These are phyloP conservation scores for Populus euphratica DNA, from an alignment of 345 rosid genomes.

Conservation along the genomic window DNA sequence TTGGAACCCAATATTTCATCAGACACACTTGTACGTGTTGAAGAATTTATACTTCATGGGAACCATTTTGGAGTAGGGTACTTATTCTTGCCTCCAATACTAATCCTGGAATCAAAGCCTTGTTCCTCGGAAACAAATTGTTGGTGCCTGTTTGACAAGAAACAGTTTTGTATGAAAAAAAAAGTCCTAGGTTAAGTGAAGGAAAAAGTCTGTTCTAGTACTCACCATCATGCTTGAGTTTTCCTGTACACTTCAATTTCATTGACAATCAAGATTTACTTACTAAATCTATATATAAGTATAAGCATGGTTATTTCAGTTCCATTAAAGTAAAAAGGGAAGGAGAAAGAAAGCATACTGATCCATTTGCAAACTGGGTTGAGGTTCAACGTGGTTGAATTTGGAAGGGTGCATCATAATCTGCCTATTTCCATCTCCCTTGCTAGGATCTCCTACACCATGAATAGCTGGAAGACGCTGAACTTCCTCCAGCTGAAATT, in stretches of 20 bases:
- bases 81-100: neutral
- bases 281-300: too few relatives aligned
- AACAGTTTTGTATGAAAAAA: neutral
- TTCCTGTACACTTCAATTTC: neutral
- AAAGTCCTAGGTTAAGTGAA: neutral
- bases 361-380: neutral
- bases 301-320: too few relatives aligned
- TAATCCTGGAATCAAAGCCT: neutral
- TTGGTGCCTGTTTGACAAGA: slow-evolving; percentile 10
- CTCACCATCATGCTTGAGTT: neutral
- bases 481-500: slow-evolving; percentile 26
- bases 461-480: slow-evolving; percentile 2
- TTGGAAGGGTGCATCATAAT: neutral
- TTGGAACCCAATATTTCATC: neutral
- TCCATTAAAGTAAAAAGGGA: too few relatives aligned
- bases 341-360: slow-evolving; percentile 11
- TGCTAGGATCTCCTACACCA: slow-evolving; percentile 13
- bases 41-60: neutral
- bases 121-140: slow-evolving; percentile 2
- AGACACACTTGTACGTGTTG: neutral
- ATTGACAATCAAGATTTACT: neutral
- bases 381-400: neutral
- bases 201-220: too few relatives aligned
- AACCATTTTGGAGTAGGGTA: slow-evolving; percentile 8
- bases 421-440: neutral